phyloP scores from a whole-genome alignment of 495 filamentous ascomycete species.

The Acidomyces sp. region DNA sequence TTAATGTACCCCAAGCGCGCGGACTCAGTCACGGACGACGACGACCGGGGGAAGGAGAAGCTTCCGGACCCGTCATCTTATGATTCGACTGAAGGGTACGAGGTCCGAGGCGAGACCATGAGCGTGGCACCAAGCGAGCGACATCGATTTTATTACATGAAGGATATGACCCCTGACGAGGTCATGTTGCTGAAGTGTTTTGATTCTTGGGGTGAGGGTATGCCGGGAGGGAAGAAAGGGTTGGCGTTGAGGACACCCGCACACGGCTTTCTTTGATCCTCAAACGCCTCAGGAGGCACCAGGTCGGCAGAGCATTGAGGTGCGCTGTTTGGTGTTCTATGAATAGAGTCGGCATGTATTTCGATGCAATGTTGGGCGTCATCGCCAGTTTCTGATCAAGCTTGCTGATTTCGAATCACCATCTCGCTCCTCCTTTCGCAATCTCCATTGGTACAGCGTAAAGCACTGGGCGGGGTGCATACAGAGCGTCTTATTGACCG shows the following conservation, averaged over 20 bases:
- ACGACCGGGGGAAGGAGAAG: conserved; percentile 27
- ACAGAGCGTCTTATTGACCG: no score
- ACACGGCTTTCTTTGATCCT: conserved; percentile 30
- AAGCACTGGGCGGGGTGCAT: no score
- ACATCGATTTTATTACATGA: conserved; percentile 29
- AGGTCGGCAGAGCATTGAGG: conserved; percentile 30
- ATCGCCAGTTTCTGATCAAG: no score
- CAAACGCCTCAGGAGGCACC: conserved; percentile 25
- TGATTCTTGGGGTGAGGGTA: conserved; percentile 26
- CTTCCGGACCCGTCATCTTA: conserved; percentile 19
- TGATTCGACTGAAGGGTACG: conserved; percentile 23
- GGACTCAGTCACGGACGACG: conserved; percentile 18
- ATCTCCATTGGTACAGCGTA: no score
- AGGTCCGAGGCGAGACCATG: conserved; percentile 28
- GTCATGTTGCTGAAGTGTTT: conserved; percentile 31
- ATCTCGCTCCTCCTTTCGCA: no score
- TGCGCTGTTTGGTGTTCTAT: conserved; percentile 30
- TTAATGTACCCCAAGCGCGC: conserved; percentile 27
- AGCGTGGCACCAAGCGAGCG: conserved; percentile 25
- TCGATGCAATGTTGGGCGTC: no score
- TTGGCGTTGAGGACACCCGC: conserved; percentile 28
- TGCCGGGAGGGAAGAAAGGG: conserved; percentile 22
- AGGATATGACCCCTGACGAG: conserved; percentile 32
- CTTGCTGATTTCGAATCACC: no score
- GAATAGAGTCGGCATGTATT: conserved; percentile 19